These are phyloP conservation scores for Sphaceloma murrayae DNA, from an alignment of 2,329 filamentous ascomycete species.

Conservation along the genomic window DNA sequence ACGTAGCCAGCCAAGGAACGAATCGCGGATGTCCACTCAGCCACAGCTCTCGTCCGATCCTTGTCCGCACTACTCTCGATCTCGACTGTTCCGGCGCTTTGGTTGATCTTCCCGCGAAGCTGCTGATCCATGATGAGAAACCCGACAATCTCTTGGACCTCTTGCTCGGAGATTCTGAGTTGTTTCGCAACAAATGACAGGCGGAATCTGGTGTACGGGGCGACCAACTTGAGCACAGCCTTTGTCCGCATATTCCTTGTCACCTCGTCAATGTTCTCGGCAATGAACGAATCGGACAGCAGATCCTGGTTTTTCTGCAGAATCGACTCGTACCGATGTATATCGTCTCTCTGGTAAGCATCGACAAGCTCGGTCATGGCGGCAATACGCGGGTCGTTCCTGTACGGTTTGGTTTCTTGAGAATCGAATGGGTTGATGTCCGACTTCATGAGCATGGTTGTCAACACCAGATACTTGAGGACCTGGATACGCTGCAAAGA, in stretches of 20 bases:
- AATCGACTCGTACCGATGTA: conserved; percentile 81
- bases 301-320: conserved; percentile 82
- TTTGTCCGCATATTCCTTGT: conserved; percentile 97
- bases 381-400: conserved; percentile 84
- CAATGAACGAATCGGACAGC: conserved; percentile 86
- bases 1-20: conserved; percentile 59
- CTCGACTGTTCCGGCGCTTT: conserved; percentile 73
- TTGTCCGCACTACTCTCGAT: conserved; percentile 65
- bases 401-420: conserved; percentile 97
- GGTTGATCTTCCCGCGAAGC: conserved; percentile 79
- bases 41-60: conserved; percentile 63
- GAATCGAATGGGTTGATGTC: conserved; percentile 98
- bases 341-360: conserved; percentile 90
- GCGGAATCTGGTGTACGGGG: conserved; percentile 88
- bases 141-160: conserved; percentile 92
- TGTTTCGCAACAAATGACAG: conserved; percentile 78
- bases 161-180: conserved; percentile 71
- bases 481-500: conserved; percentile 95
- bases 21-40: conserved; percentile 62
- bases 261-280: conserved; percentile 97
- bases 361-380: conserved; percentile 97
- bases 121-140: conserved; percentile 88
- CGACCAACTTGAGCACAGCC: conserved; percentile 83
- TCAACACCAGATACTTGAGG: conserved; percentile 89
- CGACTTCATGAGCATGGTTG: conserved; percentile 97